Evolutionary conservation across 768 basidiomycete species (phyloP).

Genomic region (Rhizopogon vesiculosus): DNA sequence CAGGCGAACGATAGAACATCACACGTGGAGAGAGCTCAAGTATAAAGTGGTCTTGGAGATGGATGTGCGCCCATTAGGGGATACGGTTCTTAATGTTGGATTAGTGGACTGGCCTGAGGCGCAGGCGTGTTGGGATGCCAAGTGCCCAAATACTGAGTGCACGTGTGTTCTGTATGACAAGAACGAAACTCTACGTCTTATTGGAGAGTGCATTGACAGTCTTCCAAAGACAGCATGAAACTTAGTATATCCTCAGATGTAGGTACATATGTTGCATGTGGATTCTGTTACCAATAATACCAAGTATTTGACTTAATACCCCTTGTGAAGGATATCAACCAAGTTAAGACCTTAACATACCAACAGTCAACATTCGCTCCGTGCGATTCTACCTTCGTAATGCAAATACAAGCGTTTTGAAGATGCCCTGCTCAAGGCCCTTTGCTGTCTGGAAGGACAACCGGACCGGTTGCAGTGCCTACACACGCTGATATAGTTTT

Average conservation of each 20-base stretch:
- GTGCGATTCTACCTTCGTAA: too few species aligned
- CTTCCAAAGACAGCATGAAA: conserved; percentile 37
- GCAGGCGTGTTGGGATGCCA: conserved; percentile 55
- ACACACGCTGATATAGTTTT: too few species aligned
- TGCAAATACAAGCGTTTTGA: too few species aligned
- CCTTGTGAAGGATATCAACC: too few species aligned
- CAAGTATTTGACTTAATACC: too few species aligned
- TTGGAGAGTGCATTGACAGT: conserved; percentile 48
- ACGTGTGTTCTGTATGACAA: conserved; percentile 52
- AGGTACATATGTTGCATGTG: too few species aligned
- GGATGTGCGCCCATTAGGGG: conserved; percentile 54
- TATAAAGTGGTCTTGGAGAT: conserved; percentile 52
- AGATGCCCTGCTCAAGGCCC: too few species aligned
- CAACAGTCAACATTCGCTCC: too few species aligned
- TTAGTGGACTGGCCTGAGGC: conserved; percentile 54
- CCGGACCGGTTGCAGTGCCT: too few species aligned
- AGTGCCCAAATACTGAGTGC: conserved; percentile 43
- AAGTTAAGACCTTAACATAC: too few species aligned
- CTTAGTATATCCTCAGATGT: not conserved
- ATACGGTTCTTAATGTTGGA: conserved; percentile 47
- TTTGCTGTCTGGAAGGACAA: too few species aligned
- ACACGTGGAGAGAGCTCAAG: conserved; percentile 64
- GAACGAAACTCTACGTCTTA: conserved; percentile 46
- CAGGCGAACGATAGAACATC: conserved; percentile 44
- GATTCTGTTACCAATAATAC: too few species aligned